Percentiles rank a stretch among this genome's conserved stretches.
Evolutionary conservation across 371 early-diverging fungal species (phyloP).

Genomic region (Lichtheimia hyalospora): DNA sequence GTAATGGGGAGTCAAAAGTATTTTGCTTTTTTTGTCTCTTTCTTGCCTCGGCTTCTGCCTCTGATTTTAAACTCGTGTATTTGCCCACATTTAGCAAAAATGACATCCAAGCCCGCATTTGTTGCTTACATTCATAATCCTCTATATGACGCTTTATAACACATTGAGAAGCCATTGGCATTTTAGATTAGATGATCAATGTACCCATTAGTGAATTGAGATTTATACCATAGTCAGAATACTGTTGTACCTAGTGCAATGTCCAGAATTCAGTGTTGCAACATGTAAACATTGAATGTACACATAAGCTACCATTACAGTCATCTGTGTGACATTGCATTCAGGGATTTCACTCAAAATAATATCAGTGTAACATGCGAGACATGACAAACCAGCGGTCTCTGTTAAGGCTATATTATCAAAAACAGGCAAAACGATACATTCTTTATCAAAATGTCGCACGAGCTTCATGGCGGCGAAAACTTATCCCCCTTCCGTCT

Average conservation of each 20-base stretch:
- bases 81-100: no score
- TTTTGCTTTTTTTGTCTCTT: no score
- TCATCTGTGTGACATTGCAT: background rate
- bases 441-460: conserved; percentile 3
- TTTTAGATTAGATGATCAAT: no score
- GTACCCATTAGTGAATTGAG: no score
- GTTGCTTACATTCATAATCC: no score
- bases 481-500: background rate
- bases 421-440: conserved; percentile 3
- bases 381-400: background rate
- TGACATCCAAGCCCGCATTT: no score
- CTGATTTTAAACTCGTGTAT: no score
- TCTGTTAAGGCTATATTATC: conserved; percentile 3
- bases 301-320: background rate
- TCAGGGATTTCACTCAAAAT: background rate
- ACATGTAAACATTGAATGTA: conserved; percentile 1
- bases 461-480: conserved; percentile 7
- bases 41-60: no score
- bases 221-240: no score
- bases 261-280: background rate
- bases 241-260: background rate
- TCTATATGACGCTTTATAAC: no score
- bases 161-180: no score
- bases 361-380: background rate
- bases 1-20: no score